Percentiles rank a stretch among this genome's conserved stretches.
Conservation (phyloP, 2,329 filamentous ascomycete species). For the Parastagonospora nodorum region DNA sequence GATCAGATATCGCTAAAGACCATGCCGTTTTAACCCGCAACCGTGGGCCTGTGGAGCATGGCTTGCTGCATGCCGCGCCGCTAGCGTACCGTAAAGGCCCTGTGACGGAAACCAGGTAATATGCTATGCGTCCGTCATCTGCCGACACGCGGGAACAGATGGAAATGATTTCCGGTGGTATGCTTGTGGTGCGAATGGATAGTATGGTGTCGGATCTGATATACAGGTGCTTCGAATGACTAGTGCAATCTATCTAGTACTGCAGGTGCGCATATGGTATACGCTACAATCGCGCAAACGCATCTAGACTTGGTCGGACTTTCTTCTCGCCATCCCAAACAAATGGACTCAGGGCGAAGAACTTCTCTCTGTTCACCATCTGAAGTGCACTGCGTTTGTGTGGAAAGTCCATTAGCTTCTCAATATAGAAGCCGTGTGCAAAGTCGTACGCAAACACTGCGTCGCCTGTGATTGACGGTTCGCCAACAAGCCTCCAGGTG, state of each 20-base stretch:
- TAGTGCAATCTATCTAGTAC: background rate
- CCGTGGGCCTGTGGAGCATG: too few species aligned
- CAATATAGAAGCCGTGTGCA: slow-evolving; percentile 72
- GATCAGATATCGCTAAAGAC: too few species aligned
- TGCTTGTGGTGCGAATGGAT: too few species aligned
- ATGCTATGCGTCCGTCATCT: too few species aligned
- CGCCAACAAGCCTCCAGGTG: slow-evolving; percentile 63
- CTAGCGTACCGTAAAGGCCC: too few species aligned
- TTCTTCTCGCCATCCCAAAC: slow-evolving; percentile 45
- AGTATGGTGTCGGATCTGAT: too few species aligned
- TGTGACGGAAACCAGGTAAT: too few species aligned
- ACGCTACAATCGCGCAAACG: slow-evolving; percentile 36
- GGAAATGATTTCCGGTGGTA: too few species aligned
- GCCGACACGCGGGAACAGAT: too few species aligned
- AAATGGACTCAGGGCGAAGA: slow-evolving; percentile 70
- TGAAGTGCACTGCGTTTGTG: slow-evolving; percentile 74
- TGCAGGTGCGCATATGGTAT: background rate
- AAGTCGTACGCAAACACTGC: slow-evolving; percentile 77
- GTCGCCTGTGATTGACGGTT: slow-evolving; percentile 73
- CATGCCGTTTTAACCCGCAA: too few species aligned
- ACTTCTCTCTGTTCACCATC: slow-evolving; percentile 67
- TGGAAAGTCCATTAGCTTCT: slow-evolving; percentile 73
- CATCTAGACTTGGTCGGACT: slow-evolving; percentile 41
- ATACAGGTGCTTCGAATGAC: too few species aligned
- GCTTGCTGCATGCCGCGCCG: too few species aligned